These are phyloP conservation scores for Cystobasidium onofrii DNA, from an alignment of 768 basidiomycete genomes.

Conservation along the genomic window DNA sequence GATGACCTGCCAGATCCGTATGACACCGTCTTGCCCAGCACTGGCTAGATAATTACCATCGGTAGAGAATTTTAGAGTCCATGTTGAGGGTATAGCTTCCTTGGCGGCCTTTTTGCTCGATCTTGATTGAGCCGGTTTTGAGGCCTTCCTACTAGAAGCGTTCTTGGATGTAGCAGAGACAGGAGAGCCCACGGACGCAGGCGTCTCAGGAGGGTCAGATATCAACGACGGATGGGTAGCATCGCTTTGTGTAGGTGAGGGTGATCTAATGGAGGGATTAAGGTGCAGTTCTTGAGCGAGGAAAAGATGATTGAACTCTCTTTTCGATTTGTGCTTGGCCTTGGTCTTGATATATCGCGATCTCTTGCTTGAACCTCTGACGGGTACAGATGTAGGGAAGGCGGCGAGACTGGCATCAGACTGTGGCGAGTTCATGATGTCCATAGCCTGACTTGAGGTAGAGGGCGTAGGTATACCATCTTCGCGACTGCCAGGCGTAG, in stretches of 20 bases:
- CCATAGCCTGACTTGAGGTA: neutral
- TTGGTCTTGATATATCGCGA: constrained; percentile 35
- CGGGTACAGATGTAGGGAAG: neutral
- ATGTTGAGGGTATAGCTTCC: constrained; percentile 33
- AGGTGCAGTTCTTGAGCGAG: constrained; percentile 42
- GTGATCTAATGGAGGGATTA: neutral
- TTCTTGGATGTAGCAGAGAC: neutral
- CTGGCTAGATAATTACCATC: constrained; percentile 42
- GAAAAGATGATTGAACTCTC: constrained; percentile 40
- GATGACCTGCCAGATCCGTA: constrained; percentile 42
- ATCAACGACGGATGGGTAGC: neutral
- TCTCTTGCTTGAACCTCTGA: neutral
- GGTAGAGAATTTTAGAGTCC: constrained; percentile 39
- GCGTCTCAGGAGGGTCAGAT: neutral
- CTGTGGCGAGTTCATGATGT: neutral
- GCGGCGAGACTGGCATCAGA: neutral
- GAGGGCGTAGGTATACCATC: neutral
- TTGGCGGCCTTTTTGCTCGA: neutral
- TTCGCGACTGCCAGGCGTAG: neutral
- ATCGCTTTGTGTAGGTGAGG: neutral
- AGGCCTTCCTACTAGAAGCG: neutral
- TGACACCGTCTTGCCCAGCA: constrained; percentile 42
- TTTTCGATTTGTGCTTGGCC: constrained; percentile 32
- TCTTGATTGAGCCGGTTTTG: neutral
- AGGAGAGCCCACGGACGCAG: neutral